Base-by-base conservation (phyloP, 345 rosid genomes). In the Capsella bursapastoris region DNA sequence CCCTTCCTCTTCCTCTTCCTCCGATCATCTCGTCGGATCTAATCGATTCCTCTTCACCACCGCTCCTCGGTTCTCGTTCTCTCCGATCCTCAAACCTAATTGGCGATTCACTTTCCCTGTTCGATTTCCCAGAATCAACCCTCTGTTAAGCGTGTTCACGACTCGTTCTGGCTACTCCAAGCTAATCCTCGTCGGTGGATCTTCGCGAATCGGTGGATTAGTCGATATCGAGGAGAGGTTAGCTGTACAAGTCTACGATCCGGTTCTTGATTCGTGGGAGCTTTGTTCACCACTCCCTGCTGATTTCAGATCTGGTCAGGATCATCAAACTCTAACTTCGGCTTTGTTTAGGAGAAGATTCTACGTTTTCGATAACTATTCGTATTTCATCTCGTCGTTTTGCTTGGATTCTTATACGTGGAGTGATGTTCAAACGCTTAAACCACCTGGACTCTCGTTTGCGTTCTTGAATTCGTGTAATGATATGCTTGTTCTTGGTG, bases 211-310 rank as follows among this genome's bases (percentile, higher is more conserved):
- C 8, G 67, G 67, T 0, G 67, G 85, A 22, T 75, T 93, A 49
- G 97, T 93, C 35, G 93, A 93, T 66, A 89, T 90, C 32, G 97
- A 88, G 67, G 98, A 93, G 28, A 69, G 87, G 0, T 29, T 84
- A 66, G 86, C 90, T 16, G 96, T 90, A 16, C 96, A 93, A 61
- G 80, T 93, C 27, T 90, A 89, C 27, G 83, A 93, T 43, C 87
- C 93, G 0, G 18, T 34, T 45, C 78, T 32, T 7, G 89, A 86
- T 62, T 83, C 86, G 7, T 93, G 97, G 98, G 85, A 88, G 53
- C 77, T 87, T 3, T 82, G 87, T 66, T 83, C 91, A 0, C 93
- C 98, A 64, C 83, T 90, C 15, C 97, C 98, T 4, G 83, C 86
- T 1, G 92, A 84, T 69, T 93, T 90, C 76, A 73, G 79, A 58